A percentile compares a stretch with the other conserved stretches of the same genome.
Evolutionary conservation across 106 monocot species (phyloP).

Genomic region (Hemerocallis citrina): DNA sequence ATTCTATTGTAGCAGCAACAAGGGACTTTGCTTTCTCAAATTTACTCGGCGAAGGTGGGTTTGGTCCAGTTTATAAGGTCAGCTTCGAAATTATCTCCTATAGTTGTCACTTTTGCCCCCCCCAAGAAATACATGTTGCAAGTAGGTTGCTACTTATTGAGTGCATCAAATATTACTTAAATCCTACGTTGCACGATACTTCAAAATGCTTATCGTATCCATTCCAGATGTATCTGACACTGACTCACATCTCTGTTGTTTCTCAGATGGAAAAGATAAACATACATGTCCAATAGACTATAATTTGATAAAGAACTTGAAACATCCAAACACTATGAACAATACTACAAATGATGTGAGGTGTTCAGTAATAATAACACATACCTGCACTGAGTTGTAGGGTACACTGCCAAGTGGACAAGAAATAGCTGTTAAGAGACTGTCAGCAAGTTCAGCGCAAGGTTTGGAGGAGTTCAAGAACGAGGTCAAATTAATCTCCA

Average conservation of each 20-base stretch:
- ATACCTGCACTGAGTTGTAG: not conserved
- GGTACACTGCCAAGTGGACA: not conserved
- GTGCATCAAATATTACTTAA: too few species aligned
- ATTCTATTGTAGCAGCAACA: constrained; percentile 22
- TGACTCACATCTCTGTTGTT: too few species aligned
- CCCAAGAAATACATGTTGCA: too few species aligned
- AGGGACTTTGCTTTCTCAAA: constrained; percentile 17
- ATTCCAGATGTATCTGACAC: too few species aligned
- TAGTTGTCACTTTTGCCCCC: too few species aligned
- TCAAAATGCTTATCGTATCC: too few species aligned
- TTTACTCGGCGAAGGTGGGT: constrained; percentile 52
- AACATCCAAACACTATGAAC: too few species aligned
- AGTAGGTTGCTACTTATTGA: too few species aligned
- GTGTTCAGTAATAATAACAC: not conserved
- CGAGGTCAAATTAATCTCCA: constrained; percentile 2
- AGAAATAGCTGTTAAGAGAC: constrained; percentile 4
- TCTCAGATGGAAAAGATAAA: too few species aligned
- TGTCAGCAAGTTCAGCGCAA: not conserved
- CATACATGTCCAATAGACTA: too few species aligned
- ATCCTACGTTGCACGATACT: too few species aligned
- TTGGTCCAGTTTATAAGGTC: constrained; percentile 62
- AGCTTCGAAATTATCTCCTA: not conserved
- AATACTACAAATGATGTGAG: not conserved
- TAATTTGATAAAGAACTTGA: too few species aligned
- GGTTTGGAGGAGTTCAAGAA: not conserved